Evolutionary conservation across 1,284 basidiomycete genomes (phyloP).

Genomic region (Pyrrhoderma lamaoense): DNA sequence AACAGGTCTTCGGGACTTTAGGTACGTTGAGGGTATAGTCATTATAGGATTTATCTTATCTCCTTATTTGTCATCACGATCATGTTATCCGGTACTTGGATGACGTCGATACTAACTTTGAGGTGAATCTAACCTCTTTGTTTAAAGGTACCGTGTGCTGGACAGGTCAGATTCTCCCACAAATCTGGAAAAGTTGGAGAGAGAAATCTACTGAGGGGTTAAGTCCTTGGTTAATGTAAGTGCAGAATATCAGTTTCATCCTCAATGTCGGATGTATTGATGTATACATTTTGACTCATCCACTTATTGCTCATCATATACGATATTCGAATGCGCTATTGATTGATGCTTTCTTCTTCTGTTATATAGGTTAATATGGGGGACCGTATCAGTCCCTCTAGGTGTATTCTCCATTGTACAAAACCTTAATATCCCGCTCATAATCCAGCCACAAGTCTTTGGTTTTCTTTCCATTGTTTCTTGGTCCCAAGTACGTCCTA

Average conservation of each 20-base stretch:
- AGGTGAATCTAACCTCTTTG: too few relatives aligned
- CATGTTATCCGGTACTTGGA: too few relatives aligned
- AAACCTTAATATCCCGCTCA: conserved; percentile 66
- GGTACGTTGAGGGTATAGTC: too few relatives aligned
- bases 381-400: conserved; percentile 50
- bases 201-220: conserved; percentile 67
- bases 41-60: too few relatives aligned
- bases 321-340: too few relatives aligned
- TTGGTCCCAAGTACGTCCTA: conserved; percentile 55
- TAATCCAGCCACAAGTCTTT: conserved; percentile 72
- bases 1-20: conserved; percentile 56
- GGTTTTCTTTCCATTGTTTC: conserved; percentile 53
- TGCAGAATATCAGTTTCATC: too few relatives aligned
- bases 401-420: conserved; percentile 67
- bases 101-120: too few relatives aligned
- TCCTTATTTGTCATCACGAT: too few relatives aligned
- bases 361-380: conserved; percentile 54
- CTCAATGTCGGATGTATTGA: neutral
- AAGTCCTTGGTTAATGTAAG: conserved; percentile 60
- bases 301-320: too few relatives aligned
- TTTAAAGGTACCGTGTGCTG: conserved; percentile 62
- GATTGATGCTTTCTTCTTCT: neutral
- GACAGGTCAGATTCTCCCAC: conserved; percentile 67
- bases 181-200: conserved; percentile 71
- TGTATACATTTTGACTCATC: too few relatives aligned